Base-by-base conservation (phyloP, 345 rosid genomes). In the Populus euphratica region DNA sequence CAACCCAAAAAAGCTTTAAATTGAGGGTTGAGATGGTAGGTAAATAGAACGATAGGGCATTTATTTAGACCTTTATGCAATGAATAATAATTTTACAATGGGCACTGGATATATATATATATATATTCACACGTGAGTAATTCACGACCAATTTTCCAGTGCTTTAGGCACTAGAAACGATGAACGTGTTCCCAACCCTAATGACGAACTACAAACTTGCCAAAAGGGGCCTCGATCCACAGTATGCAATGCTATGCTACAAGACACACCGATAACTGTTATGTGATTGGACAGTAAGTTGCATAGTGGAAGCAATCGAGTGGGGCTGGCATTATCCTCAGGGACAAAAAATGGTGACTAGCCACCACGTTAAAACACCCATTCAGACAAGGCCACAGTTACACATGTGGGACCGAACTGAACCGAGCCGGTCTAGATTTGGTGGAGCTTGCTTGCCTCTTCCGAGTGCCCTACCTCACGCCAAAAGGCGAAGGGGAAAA, bases 341-440 rank as follows among this genome's bases (percentile, higher is more conserved):
- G 5, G 18, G 43, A 66, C 72, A 35, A 78, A 66, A 49, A 49
- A 2, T 41, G 74, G 81, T 74, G 77, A 73, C 65, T 73, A 27
- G 61, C 38, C n/a, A 67, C 69, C 77, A 79, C 74, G 81, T 67
- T 66, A 21, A 21, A 50, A 2, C 8, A 2, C 35, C 38, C 73
- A 25, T 17, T 38, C 59, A 52, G 0, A 38, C 54, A 39, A 1
- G 1, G 44, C 43, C 73, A 43, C 49, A 25, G 74, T 62, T 33
- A 62, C 13, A 1, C 6, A 5, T 1, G 17, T 18, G 39, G 65
- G 71, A 74, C 70, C 69, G 38, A 10, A 4, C 20, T 56, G 27
- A 6, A 4, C 20, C 67, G 27, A 25, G 47, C 0, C 8, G 54
- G 63, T 29, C 38, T 31, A 7, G 5, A 29, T 25, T 36, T 8